A percentile compares a stretch with the other conserved stretches of the same genome.
phyloP scores from a whole-genome alignment of 2,329 filamentous ascomycete genomes.

The Cytospora piceicola region DNA sequence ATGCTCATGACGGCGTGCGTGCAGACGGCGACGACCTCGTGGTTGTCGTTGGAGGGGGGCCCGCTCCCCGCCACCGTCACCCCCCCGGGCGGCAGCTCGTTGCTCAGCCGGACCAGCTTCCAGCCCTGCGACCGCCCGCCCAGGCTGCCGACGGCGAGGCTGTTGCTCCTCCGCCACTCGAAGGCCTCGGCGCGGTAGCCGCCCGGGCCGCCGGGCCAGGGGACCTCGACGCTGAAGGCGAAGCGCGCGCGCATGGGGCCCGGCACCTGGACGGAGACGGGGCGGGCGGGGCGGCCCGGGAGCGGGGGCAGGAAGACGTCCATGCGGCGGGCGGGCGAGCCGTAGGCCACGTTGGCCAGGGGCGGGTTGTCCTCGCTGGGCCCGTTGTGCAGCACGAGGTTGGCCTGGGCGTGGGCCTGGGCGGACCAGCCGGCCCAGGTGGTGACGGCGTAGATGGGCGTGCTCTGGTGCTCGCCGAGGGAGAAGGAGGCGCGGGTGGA shows the following conservation, averaged over 20 bases:
- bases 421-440: constrained; percentile 36
- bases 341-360: constrained; percentile 37
- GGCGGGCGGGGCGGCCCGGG: constrained; percentile 27
- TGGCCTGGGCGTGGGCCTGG: constrained; percentile 37
- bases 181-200: constrained; percentile 40
- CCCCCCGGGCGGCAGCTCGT: constrained; percentile 30
- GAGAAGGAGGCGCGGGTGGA: constrained; percentile 29
- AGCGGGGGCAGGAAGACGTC: constrained; percentile 39
- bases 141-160: constrained; percentile 41
- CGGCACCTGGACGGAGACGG: constrained; percentile 29
- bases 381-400: constrained; percentile 43
- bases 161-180: constrained; percentile 48
- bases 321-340: constrained; percentile 29
- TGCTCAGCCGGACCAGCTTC: constrained; percentile 47
- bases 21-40: constrained; percentile 50
- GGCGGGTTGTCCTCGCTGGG: constrained; percentile 37
- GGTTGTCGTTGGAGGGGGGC: constrained; percentile 40
- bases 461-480: constrained; percentile 40
- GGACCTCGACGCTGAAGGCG: constrained; percentile 43
- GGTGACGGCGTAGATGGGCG: constrained; percentile 40
- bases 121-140: constrained; percentile 42
- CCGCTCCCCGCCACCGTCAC: constrained; percentile 29
- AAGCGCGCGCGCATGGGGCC: constrained; percentile 4
- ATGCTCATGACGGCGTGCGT: constrained; percentile 38
- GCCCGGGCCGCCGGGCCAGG: constrained; percentile 30